Conservation (phyloP, 768 basidiomycete genomes). For the Lactarius sanguifluus region DNA sequence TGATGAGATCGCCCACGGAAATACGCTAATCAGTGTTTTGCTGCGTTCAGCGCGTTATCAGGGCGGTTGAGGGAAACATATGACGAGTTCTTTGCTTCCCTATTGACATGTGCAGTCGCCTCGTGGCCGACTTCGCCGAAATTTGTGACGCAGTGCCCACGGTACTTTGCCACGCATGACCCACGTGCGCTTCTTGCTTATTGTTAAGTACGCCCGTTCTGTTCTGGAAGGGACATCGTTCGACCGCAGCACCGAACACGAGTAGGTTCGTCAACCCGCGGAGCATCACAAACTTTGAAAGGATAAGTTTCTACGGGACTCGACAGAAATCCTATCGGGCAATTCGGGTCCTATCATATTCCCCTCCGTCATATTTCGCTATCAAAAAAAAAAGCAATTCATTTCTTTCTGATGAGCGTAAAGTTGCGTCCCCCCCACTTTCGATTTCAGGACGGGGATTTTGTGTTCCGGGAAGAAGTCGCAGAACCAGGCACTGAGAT, state of each 20-base stretch:
- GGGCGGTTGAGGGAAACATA: background rate
- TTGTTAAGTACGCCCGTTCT: background rate
- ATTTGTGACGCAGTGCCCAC: constrained; percentile 8
- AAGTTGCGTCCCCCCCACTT: background rate
- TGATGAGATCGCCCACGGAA: background rate
- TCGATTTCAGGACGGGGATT: background rate
- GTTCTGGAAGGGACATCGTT: constrained; percentile 6
- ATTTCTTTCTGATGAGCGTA: background rate
- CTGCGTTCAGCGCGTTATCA: background rate
- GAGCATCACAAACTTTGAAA: background rate
- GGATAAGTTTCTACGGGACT: background rate
- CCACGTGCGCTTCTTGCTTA: constrained; percentile 7
- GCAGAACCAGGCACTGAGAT: constrained; percentile 5
- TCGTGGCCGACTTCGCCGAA: constrained; percentile 21
- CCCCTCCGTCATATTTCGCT: no score
- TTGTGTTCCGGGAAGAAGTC: constrained; percentile 3
- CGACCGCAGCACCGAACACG: background rate
- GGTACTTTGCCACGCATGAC: background rate
- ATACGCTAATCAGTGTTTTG: constrained; percentile 7
- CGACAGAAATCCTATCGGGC: background rate
- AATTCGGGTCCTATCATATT: background rate
- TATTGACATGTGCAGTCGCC: constrained; percentile 2
- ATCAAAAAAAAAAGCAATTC: no score
- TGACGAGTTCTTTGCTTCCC: constrained; percentile 2
- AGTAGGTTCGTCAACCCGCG: constrained; percentile 14